Evolutionary conservation across 345 rosid species (phyloP).

Genomic region (Balakata baccata): DNA sequence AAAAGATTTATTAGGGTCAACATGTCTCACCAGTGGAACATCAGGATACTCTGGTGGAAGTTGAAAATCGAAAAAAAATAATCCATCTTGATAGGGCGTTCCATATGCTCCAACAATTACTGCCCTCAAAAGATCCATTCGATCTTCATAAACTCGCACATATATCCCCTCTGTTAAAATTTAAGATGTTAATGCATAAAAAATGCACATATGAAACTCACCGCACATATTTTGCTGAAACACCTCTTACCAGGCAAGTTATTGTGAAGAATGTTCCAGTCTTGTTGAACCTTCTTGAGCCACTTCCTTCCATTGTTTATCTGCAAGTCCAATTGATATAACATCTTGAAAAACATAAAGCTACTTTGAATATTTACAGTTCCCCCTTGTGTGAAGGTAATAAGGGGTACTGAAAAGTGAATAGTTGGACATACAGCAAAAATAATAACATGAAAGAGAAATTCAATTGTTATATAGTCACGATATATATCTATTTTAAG

Average conservation of each 20-base stretch:
- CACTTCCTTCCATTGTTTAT: slow-evolving; percentile 70
- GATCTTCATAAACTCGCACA: slow-evolving; percentile 85
- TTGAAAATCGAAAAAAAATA: slow-evolving; percentile 93
- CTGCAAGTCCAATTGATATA: slow-evolving; percentile 40
- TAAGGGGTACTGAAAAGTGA: not conserved
- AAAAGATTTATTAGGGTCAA: slow-evolving; percentile 3
- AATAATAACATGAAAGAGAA: not conserved
- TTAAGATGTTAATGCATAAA: slow-evolving; percentile 9
- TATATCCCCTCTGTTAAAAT: slow-evolving; percentile 71
- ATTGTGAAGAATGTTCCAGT: slow-evolving; percentile 94
- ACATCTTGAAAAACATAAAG: not conserved
- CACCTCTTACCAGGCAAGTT: slow-evolving; percentile 79
- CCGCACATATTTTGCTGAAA: slow-evolving; percentile 3
- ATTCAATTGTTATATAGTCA: not conserved
- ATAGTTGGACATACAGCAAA: not conserved
- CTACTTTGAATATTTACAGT: not conserved
- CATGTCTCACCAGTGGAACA: slow-evolving; percentile 74
- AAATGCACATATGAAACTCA: slow-evolving; percentile 1
- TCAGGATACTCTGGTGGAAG: slow-evolving; percentile 83
- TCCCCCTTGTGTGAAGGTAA: slow-evolving; percentile 5
- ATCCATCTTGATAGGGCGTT: slow-evolving; percentile 98
- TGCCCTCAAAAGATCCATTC: slow-evolving; percentile 93
- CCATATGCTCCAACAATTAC: slow-evolving; percentile 93
- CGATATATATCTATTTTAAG: not conserved
- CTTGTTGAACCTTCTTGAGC: slow-evolving; percentile 95